Evolutionary conservation across 2,329 filamentous ascomycete species (phyloP).

Genomic region (Penicillium corylophilum): DNA sequence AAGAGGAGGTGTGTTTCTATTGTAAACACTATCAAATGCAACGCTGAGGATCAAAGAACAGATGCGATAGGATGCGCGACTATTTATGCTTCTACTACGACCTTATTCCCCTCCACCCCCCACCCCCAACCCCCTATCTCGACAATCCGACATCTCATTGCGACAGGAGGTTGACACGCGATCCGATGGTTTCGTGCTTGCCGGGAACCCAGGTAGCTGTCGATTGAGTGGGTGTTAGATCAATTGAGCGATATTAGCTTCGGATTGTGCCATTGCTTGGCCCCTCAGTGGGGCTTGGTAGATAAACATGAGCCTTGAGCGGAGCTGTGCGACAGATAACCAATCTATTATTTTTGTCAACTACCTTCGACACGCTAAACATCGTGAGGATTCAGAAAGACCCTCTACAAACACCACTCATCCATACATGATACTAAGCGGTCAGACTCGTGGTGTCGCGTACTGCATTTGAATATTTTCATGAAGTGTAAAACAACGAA

Average conservation of each 20-base stretch:
- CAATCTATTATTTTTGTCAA: not conserved
- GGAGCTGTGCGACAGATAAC: not conserved
- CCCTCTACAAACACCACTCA: not conserved
- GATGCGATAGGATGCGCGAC: not conserved
- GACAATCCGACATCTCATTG: not conserved
- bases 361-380: not conserved
- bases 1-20: not conserved
- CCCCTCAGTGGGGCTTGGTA: conserved; percentile 5
- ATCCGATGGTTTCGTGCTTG: conserved; percentile 6
- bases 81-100: conserved; percentile 6
- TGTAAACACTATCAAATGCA: not conserved
- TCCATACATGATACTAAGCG: too few relatives aligned
- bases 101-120: conserved; percentile 2
- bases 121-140: too few relatives aligned
- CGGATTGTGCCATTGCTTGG: conserved; percentile 15
- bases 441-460: too few relatives aligned
- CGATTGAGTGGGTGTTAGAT: not conserved
- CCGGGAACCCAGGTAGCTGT: not conserved
- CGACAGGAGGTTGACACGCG: conserved; percentile 3
- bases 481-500: too few relatives aligned
- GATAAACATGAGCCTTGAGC: not conserved
- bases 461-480: too few relatives aligned
- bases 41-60: not conserved
- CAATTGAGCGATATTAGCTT: conserved; percentile 12
- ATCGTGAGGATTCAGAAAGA: not conserved